Conservation (phyloP, 768 basidiomycete genomes). For the Paxillus involutus region DNA sequence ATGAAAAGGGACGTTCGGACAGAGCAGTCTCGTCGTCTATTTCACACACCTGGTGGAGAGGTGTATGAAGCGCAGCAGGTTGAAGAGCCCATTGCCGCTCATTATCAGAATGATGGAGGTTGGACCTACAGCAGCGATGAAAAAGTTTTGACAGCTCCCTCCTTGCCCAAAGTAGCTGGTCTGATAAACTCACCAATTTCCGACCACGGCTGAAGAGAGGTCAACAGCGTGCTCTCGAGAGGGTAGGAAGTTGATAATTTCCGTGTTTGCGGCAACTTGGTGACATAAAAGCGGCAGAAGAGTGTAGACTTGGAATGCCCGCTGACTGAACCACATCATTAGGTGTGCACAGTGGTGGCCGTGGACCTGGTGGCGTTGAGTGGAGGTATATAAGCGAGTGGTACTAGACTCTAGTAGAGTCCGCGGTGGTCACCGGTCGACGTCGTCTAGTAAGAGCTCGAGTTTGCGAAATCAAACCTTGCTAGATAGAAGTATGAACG, state of each 20-base stretch:
- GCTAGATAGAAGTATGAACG: neutral
- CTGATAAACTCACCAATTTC: slow-evolving; percentile 28
- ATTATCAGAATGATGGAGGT: slow-evolving; percentile 31
- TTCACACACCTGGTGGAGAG: slow-evolving; percentile 38
- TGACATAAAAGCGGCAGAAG: slow-evolving; percentile 24
- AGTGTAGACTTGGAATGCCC: slow-evolving; percentile 11
- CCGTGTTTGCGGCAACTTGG: slow-evolving; percentile 52
- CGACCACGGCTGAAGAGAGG: slow-evolving; percentile 18
- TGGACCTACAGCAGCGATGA: slow-evolving; percentile 35
- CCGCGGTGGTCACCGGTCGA: too few species aligned
- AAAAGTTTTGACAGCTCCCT: neutral
- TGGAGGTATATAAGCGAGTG: too few species aligned
- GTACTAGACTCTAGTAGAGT: too few species aligned
- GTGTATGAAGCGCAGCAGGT: slow-evolving; percentile 42
- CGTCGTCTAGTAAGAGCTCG: too few species aligned
- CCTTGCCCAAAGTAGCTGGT: slow-evolving; percentile 16
- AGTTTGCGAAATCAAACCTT: neutral
- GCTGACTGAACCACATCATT: slow-evolving; percentile 5
- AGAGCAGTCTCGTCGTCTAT: slow-evolving; percentile 1
- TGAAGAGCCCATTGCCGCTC: slow-evolving; percentile 39
- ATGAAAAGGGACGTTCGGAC: slow-evolving; percentile 16
- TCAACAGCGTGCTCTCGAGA: slow-evolving; percentile 18
- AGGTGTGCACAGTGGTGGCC: too few species aligned
- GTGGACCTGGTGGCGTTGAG: slow-evolving; percentile 7
- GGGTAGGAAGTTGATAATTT: slow-evolving; percentile 59